Conservation (phyloP, 192 early-diverging fungal species). For the Pilaira anomala region DNA sequence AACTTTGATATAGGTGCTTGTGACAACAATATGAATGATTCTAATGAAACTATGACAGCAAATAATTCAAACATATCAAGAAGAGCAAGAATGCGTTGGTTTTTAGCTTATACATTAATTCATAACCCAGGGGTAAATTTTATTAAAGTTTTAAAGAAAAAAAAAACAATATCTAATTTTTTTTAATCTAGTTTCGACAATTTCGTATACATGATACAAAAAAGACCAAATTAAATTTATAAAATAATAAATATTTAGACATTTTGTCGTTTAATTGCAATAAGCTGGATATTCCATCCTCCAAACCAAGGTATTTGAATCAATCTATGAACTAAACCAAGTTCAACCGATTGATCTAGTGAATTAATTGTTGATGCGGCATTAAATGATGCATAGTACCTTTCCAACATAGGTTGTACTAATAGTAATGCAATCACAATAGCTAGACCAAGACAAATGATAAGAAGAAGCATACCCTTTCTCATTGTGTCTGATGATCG, state of each 20-base stretch:
- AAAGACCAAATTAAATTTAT: not conserved
- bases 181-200: not conserved
- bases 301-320: slow-evolving; percentile 24
- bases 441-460: slow-evolving; percentile 12
- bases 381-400: not conserved
- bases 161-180: no score
- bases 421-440: slow-evolving; percentile 13
- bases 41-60: not conserved
- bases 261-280: slow-evolving; percentile 12
- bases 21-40: not conserved
- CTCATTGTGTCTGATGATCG: slow-evolving; percentile 10
- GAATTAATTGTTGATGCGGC: not conserved
- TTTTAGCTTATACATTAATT: slow-evolving; percentile 32
- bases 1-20: not conserved
- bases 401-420: slow-evolving; percentile 9
- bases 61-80: not conserved
- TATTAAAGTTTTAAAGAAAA: no score
- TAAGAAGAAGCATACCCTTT: slow-evolving; percentile 1
- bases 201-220: not conserved
- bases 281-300: slow-evolving; percentile 22
- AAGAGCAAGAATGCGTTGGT: slow-evolving; percentile 33
- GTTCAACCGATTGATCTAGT: not conserved
- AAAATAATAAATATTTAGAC: not conserved
- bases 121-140: slow-evolving; percentile 28
- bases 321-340: not conserved